These are phyloP conservation scores for Phytophthora podocarpi DNA, from an alignment of 352 stramenopile genomes.

Conservation along the genomic window DNA sequence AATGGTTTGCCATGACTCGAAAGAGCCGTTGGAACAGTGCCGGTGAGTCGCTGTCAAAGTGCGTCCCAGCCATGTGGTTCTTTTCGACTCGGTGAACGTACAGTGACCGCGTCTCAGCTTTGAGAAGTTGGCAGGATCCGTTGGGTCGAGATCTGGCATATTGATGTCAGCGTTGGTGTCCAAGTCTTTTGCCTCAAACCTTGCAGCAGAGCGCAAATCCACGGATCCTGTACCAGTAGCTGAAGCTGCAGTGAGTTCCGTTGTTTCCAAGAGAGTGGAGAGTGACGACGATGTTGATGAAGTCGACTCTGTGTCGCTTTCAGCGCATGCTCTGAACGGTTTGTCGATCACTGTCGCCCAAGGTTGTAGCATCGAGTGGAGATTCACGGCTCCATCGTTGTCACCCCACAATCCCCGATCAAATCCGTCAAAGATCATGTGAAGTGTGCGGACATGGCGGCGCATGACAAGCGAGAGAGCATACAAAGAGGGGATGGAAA, in stretches of 20 bases:
- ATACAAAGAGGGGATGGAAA: slow-evolving; percentile 61
- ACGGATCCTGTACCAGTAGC: neutral
- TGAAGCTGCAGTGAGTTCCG: slow-evolving; percentile 4
- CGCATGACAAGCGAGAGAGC: slow-evolving; percentile 52
- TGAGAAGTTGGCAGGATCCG: slow-evolving; percentile 9
- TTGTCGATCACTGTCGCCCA: slow-evolving; percentile 19
- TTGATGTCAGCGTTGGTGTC: neutral
- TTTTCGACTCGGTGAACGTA: slow-evolving; percentile 71
- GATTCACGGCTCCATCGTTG: slow-evolving; percentile 76
- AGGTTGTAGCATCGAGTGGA: slow-evolving; percentile 60
- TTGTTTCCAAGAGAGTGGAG: slow-evolving; percentile 14
- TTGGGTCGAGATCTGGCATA: slow-evolving; percentile 16
- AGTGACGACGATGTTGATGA: slow-evolving; percentile 30
- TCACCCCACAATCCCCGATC: slow-evolving; percentile 57
- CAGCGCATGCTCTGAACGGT: slow-evolving; percentile 5
- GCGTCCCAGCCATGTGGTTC: slow-evolving; percentile 74
- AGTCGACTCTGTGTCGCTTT: slow-evolving; percentile 28
- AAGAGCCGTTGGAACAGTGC: slow-evolving; percentile 71
- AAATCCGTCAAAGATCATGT: slow-evolving; percentile 67
- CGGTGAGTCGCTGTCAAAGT: slow-evolving; percentile 58
- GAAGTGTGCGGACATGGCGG: slow-evolving; percentile 43
- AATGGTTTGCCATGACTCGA: slow-evolving; percentile 48
- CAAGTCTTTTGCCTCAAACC: neutral
- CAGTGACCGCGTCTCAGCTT: slow-evolving; percentile 36
- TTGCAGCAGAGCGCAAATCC: neutral